Conservation (phyloP, 768 basidiomycete genomes). For the Lactifluus volemus region DNA sequence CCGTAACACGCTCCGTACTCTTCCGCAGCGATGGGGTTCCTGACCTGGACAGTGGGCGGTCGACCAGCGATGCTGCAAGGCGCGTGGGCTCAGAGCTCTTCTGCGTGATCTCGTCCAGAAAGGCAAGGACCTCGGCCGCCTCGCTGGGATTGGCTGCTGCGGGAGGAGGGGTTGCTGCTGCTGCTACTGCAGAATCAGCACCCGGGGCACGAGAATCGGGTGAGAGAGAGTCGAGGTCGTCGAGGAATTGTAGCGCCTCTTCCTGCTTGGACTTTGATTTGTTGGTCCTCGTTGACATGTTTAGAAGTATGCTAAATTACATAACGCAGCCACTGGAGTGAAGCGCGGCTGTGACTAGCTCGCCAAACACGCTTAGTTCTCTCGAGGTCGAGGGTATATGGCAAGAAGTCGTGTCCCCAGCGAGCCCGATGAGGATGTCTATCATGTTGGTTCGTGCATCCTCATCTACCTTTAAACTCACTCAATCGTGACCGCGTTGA, state of each 20-base stretch:
- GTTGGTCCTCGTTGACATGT: conserved; percentile 30
- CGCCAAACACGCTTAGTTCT: not conserved
- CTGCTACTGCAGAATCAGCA: conserved; percentile 15
- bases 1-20: conserved; percentile 66
- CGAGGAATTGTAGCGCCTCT: conserved; percentile 88
- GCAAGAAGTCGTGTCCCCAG: not conserved
- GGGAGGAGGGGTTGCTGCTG: conserved; percentile 21
- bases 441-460: conserved; percentile 23
- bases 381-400: not conserved
- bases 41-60: conserved; percentile 52
- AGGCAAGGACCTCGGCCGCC: conserved; percentile 78
- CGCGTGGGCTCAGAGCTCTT: conserved; percentile 77
- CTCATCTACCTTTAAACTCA: not conserved
- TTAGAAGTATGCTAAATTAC: not conserved
- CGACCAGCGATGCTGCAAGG: conserved; percentile 44
- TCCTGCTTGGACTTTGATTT: conserved; percentile 70
- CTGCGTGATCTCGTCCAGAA: conserved; percentile 91
- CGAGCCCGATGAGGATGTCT: conserved; percentile 19
- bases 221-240: conserved; percentile 80
- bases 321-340: too few relatives aligned
- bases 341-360: too few relatives aligned
- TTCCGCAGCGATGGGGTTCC: conserved; percentile 66
- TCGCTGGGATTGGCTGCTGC: conserved; percentile 45
- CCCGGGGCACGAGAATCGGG: conserved; percentile 23
- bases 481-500: not conserved